Base-by-base conservation (phyloP, 2,329 filamentous ascomycete genomes). In the Elsinoe ampelina region DNA sequence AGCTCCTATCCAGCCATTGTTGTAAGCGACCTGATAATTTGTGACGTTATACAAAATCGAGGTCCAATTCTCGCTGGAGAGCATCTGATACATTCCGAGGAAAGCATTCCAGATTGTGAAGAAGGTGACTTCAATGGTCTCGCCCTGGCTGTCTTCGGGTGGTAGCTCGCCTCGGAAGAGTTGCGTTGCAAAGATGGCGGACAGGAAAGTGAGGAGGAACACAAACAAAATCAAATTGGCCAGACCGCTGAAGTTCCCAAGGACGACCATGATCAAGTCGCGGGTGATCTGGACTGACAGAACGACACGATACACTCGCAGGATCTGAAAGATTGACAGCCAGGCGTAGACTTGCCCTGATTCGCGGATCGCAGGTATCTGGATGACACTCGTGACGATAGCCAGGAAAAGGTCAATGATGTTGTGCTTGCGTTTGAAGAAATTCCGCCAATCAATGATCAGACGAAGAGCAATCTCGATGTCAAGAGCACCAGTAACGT, bases 41-140 rank as follows among this genome's bases (percentile, higher is more conserved):
- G 90, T 95, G 39, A 91, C 83, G 58, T 81, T 83, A 73, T 95
- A 98, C 57, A 98, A 73, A 45, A 96, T 87, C 0, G 74, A 73
- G 0, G 95, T 98, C 93, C 93, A 98, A 66, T 95, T 89, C 68
- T 98, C 93, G 65, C 89, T 96, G 8, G 93, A 96, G 43, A 98
- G 75, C 30, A 98, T 83, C 71, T 96, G 89, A 68, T 98, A 98
- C 90, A 98, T 97, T 57, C 91, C 93, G 13, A 98, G 77, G 67
- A 98, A 98, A 0, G 90, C 87, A 67, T 97, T 97, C 75, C 86
- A 98, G 35, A 98, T 93, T 38, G 89, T 88, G 67, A 83, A 84
- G 69, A 98, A 98, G 0, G 88, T 87, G 41, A 93, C 81, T 19
- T 79, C 73, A 60, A 87, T 83, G 2, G 79, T 71, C 1, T 86